phyloP scores from a whole-genome alignment of 2,329 filamentous ascomycete genomes.

The Aspergillus texensis region DNA sequence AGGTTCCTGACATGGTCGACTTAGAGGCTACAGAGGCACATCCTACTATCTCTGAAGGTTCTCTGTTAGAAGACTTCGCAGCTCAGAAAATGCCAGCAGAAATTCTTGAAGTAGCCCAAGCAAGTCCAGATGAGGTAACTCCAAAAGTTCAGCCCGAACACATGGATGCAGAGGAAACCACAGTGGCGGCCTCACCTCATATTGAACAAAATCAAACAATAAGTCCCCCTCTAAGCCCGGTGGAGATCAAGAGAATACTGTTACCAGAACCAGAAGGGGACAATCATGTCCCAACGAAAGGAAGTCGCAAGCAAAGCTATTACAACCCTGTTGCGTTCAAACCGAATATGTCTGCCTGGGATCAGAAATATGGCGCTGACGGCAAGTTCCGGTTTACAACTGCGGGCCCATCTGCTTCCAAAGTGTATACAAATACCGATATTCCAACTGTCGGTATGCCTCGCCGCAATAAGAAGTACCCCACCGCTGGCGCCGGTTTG shows the following conservation, averaged over 20 bases:
- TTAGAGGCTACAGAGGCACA: constrained; percentile 17
- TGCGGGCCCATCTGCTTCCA: constrained; percentile 8
- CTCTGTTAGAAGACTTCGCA: not conserved
- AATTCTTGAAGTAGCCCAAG: constrained; percentile 3
- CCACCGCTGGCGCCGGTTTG: not conserved
- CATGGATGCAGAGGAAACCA: constrained; percentile 7
- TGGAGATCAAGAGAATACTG: constrained; percentile 49
- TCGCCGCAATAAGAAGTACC: constrained; percentile 19
- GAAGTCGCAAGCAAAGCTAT: constrained; percentile 41
- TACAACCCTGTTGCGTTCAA: constrained; percentile 58
- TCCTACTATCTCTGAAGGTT: constrained; percentile 11
- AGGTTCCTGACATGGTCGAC: constrained; percentile 18
- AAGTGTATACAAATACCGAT: constrained; percentile 14
- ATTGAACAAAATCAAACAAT: constrained; percentile 32
- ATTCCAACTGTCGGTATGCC: constrained; percentile 46
- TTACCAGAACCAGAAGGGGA: constrained; percentile 32
- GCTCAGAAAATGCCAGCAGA: constrained; percentile 7
- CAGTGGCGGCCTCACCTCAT: constrained; percentile 15
- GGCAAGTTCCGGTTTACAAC: constrained; percentile 50
- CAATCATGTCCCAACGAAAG: constrained; percentile 9
- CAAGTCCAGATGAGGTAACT: constrained; percentile 1
- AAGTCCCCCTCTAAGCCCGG: constrained; percentile 44
- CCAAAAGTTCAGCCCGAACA: constrained; percentile 8
- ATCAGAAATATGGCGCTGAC: constrained; percentile 56
- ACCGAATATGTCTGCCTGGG: constrained; percentile 49